Evolutionary conservation across 1,139 yeast species (phyloP), one percentile per base, ranked within the genome.

Genomic region (Sporopachydermia cereana): DNA sequence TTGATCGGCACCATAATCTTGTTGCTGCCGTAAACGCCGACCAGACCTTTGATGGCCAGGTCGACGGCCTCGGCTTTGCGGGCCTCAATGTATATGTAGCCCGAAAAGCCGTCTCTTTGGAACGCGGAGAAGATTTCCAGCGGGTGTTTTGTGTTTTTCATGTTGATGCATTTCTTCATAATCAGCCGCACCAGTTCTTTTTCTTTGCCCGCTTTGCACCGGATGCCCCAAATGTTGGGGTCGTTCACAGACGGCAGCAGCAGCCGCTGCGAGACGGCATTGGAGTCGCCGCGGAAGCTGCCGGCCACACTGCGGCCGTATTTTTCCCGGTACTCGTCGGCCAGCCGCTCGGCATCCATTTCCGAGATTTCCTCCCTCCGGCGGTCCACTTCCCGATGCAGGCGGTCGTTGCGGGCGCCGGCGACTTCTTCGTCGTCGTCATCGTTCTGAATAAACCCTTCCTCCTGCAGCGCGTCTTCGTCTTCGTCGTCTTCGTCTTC

Each of bases 401-500:
- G 69, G 55, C 96, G 74, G 56, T 81, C 88, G 52, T 72, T 76
- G 3, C 56, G 58, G 42, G 23, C 52, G 45, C 68, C 71, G 47
- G 62, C 70, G 42, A 70, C 76, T 39, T 69, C 77, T 16, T 69
- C 76, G 27, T 75, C 81, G 22, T 71, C 75, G 16, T 67, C 82
- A 51, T 82, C 94, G 54, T 83, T 95, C 5, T 79, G 67, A 3
- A 71, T 77, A 59, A 81, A 82, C 58, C 85, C 95, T 58, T 88
- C 94, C 56, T 89, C 76, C 47, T 84, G 76, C 41, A 85, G 67
- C 52, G 84, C 96, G 9, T 91, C 95, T 55, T 86, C 96, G 49
- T 88, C 97, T 54, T 89, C 97, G 44, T 86, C 82, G 36, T 81
- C 89, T 39, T 91, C 98, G 53, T 91, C 98, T 49, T 91, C 98